phyloP scores from a whole-genome alignment of 371 early-diverging fungal species.

The Zychaea mexicana region DNA sequence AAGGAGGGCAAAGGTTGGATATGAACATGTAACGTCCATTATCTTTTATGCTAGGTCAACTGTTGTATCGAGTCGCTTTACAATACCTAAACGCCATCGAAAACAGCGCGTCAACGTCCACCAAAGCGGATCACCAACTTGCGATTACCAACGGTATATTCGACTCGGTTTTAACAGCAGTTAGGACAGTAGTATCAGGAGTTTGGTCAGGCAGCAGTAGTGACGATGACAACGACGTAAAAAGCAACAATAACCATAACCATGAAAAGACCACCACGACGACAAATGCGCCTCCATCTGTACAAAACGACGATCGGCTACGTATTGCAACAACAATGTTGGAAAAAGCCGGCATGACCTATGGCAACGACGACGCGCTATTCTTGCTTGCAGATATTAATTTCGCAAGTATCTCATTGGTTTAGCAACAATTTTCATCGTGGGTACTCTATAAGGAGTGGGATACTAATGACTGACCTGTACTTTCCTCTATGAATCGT shows the following conservation, averaged over 20 bases:
- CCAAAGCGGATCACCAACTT: neutral
- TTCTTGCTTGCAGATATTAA: conserved; percentile 57
- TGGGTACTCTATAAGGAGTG: no score
- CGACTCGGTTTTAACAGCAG: conserved; percentile 4
- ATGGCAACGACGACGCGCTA: conserved; percentile 49
- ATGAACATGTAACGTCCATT: neutral
- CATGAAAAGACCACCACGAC: neutral
- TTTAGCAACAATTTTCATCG: neutral
- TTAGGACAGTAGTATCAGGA: neutral
- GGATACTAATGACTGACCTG: no score
- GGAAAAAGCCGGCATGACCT: conserved; percentile 33
- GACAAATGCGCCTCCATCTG: neutral
- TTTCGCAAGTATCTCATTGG: conserved; percentile 45
- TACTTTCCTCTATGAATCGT: neutral
- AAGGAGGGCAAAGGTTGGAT: no score
- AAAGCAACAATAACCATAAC: neutral
- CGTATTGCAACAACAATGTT: conserved; percentile 31
- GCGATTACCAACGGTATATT: conserved; percentile 5
- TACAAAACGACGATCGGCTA: conserved; percentile 13
- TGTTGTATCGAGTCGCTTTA: conserved; percentile 31
- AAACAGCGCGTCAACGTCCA: neutral
- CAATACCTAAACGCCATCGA: conserved; percentile 26
- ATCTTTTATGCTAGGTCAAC: conserved; percentile 21
- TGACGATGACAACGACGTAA: neutral
- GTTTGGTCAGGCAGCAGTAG: neutral